Conservation (phyloP, 2,329 filamentous ascomycete species). For the Cephalotrichum gorgonifer region DNA sequence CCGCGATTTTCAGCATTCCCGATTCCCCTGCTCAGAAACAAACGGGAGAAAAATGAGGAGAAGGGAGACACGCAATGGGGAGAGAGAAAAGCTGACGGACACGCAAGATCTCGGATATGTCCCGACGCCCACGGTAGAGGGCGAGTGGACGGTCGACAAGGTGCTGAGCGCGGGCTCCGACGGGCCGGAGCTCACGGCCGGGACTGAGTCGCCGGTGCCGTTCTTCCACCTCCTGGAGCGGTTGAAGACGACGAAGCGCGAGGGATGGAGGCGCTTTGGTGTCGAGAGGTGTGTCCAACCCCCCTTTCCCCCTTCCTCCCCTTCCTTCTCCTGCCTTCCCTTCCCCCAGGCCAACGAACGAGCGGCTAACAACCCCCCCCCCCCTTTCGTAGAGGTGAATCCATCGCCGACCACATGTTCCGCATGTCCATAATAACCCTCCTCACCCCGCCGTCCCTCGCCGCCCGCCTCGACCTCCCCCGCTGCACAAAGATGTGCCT, state of each 20-base stretch:
- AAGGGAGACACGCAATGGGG: background rate
- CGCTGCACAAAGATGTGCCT: constrained; percentile 93
- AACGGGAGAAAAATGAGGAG: too few relatives aligned
- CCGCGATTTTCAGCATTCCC: too few relatives aligned
- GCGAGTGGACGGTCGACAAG: constrained; percentile 14
- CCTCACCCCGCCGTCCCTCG: constrained; percentile 70
- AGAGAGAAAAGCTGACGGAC: background rate
- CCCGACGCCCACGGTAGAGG: constrained; percentile 12
- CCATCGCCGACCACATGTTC: constrained; percentile 98
- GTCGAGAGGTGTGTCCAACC: constrained; percentile 42
- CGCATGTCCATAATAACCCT: constrained; percentile 96
- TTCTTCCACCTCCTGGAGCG: constrained; percentile 94
- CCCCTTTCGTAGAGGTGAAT: constrained; percentile 55
- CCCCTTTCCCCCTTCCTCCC: background rate
- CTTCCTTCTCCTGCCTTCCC: background rate
- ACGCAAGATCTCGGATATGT: constrained; percentile 14
- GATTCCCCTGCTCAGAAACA: too few relatives aligned
- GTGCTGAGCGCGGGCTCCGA: constrained; percentile 9
- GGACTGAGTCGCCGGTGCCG: constrained; percentile 64
- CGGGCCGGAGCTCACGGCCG: constrained; percentile 36
- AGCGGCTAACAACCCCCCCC: background rate
- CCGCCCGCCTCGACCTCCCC: constrained; percentile 60
- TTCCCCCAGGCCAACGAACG: background rate
- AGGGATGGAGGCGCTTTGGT: constrained; percentile 87
- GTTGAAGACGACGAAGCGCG: constrained; percentile 91